Conservation (phyloP, 352 stramenopile genomes). For the Blastocystis sp. region DNA sequence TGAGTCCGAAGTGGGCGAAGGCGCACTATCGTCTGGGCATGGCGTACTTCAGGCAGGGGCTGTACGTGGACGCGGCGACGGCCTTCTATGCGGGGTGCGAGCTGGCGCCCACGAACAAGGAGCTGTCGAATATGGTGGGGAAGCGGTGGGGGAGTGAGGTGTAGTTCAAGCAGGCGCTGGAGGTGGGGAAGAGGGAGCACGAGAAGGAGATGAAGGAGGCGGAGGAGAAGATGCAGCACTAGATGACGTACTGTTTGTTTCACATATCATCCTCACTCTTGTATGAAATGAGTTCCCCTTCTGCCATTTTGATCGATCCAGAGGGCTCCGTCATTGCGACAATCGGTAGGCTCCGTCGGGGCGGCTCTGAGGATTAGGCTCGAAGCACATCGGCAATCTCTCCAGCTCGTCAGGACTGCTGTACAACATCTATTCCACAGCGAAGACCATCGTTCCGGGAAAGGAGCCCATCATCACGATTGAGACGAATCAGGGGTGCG, state of each 20-base stretch:
- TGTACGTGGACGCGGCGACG: conserved; percentile 61
- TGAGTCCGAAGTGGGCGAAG: conserved; percentile 67
- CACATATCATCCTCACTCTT: background rate
- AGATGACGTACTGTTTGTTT: conserved; percentile 13
- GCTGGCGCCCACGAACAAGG: conserved; percentile 66
- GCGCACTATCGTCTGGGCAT: conserved; percentile 53
- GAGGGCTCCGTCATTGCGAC: conserved; percentile 51
- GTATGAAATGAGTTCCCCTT: conserved; percentile 27
- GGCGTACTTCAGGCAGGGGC: conserved; percentile 55
- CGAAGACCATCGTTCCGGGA: conserved; percentile 28
- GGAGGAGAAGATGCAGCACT: conserved; percentile 23
- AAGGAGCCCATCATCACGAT: conserved; percentile 32
- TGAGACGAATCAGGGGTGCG: conserved; percentile 39
- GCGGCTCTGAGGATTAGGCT: background rate
- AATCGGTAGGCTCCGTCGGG: background rate
- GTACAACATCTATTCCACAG: conserved; percentile 37
- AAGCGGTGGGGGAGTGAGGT: background rate
- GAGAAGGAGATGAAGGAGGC: conserved; percentile 47
- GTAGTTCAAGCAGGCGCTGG: conserved; percentile 45
- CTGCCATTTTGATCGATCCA: conserved; percentile 38
- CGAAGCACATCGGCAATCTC: conserved; percentile 31
- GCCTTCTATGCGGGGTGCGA: conserved; percentile 62
- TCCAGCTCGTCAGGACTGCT: conserved; percentile 12
- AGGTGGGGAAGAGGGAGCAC: conserved; percentile 40
- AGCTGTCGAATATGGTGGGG: conserved; percentile 54